Conservation (phyloP, 495 filamentous ascomycete genomes). For the Talaromyces wortmannii region DNA sequence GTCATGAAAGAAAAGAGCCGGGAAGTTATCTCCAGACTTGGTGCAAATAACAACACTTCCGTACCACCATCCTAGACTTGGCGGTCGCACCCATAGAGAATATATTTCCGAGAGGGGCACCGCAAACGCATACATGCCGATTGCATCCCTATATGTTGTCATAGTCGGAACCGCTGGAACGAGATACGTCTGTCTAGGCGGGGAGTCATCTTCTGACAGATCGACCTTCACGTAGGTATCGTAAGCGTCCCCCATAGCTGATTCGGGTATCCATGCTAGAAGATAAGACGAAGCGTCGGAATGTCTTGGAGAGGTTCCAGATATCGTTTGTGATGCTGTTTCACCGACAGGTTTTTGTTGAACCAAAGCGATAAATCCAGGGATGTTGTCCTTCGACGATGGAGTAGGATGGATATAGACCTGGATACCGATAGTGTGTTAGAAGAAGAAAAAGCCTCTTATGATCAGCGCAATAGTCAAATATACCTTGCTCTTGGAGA, state of each 20-base stretch:
- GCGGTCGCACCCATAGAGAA: constrained; percentile 81
- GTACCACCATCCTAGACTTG: constrained; percentile 97
- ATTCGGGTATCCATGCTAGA: constrained; percentile 92
- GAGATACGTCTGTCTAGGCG: constrained; percentile 81
- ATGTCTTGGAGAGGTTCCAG: constrained; percentile 45
- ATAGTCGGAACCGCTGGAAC: constrained; percentile 82
- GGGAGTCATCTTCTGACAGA: constrained; percentile 67
- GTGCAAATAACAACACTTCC: constrained; percentile 92
- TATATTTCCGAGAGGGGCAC: constrained; percentile 87
- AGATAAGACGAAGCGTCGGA: constrained; percentile 59
- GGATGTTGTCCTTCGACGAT: constrained; percentile 89
- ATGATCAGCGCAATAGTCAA: constrained; percentile 10
- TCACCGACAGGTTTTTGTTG: constrained; percentile 68
- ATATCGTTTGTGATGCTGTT: constrained; percentile 11
- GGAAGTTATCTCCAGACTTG: constrained; percentile 81
- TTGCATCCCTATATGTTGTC: constrained; percentile 58
- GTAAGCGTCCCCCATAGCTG: constrained; percentile 76
- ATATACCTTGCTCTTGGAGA: constrained; percentile 89
- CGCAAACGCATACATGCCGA: constrained; percentile 88
- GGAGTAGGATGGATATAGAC: constrained; percentile 97
- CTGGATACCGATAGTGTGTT: constrained; percentile 24
- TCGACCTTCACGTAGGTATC: constrained; percentile 94
- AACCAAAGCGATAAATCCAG: constrained; percentile 90
- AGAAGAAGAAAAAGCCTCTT: not conserved
- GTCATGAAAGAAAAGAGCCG: constrained; percentile 95